Conservation (phyloP, 2,329 filamentous ascomycete genomes). For the Chaetomiaceae sp. region DNA sequence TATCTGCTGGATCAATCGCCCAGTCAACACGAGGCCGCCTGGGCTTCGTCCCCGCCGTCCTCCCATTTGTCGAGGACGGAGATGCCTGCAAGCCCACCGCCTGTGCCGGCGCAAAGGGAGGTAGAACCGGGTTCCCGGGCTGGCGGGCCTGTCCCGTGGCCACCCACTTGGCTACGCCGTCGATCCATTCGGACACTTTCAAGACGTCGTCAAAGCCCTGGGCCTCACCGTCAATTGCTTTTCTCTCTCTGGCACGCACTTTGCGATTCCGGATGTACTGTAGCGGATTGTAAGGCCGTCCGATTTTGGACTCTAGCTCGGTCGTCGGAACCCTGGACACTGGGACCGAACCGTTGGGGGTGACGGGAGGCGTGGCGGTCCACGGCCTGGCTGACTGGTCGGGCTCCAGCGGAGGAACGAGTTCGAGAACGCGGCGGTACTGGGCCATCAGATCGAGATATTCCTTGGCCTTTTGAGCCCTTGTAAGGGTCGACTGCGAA, state of each 20-base stretch:
- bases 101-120: constrained; percentile 44
- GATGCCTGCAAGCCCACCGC: constrained; percentile 39
- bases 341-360: constrained; percentile 33
- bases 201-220: constrained; percentile 73
- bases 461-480: constrained; percentile 78
- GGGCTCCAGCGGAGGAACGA: constrained; percentile 67
- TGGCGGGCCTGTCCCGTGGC: constrained; percentile 31
- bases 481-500: constrained; percentile 72
- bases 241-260: constrained; percentile 72
- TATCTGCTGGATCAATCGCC: constrained; percentile 75
- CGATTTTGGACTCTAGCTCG: constrained; percentile 40
- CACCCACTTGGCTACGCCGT: constrained; percentile 54
- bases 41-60: constrained; percentile 48
- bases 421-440: constrained; percentile 74
- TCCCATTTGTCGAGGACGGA: constrained; percentile 38
- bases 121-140: constrained; percentile 37
- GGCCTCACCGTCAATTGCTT: constrained; percentile 65
- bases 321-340: constrained; percentile 26
- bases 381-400: constrained; percentile 33
- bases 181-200: constrained; percentile 71
- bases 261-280: constrained; percentile 91
- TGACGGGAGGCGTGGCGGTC: constrained; percentile 39
- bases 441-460: constrained; percentile 83
- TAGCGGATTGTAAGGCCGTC: constrained; percentile 80
- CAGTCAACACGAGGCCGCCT: constrained; percentile 78